A percentile compares a stretch with the other conserved stretches of the same genome.
phyloP scores from a whole-genome alignment of 139 green algal species.

The Picochlorum sp. region DNA sequence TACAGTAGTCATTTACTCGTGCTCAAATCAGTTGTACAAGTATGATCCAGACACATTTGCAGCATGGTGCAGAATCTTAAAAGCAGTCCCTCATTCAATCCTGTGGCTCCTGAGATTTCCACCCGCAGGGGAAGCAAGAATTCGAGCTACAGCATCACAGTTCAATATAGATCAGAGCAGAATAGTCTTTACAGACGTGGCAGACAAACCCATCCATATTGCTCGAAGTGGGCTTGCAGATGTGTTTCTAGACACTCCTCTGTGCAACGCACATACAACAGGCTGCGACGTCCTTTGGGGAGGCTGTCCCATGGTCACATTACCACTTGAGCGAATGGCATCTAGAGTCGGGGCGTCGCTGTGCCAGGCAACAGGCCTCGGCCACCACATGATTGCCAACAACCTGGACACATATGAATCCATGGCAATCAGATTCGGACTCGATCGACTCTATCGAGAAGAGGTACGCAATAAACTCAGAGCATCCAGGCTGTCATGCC shows the following conservation, averaged over 20 bases:
- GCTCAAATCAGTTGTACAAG: conserved; percentile 91
- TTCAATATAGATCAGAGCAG: conserved; percentile 51
- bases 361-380: conserved; percentile 60
- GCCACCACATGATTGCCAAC: conserved; percentile 61
- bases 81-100: conserved; percentile 56
- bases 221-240: conserved; percentile 67
- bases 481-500: conserved; percentile 41
- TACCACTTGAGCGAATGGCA: conserved; percentile 81
- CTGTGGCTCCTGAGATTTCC: conserved; percentile 91
- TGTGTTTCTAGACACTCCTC: conserved; percentile 86
- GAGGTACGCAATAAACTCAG: conserved; percentile 47
- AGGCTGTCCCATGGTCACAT: conserved; percentile 78
- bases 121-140: conserved; percentile 58
- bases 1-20: conserved; percentile 67
- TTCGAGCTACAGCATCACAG: conserved; percentile 25
- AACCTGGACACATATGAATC: conserved; percentile 63
- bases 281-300: conserved; percentile 87
- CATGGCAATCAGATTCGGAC: conserved; percentile 55
- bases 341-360: conserved; percentile 72
- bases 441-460: conserved; percentile 40
- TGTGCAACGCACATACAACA: conserved; percentile 90
- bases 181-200: conserved; percentile 90
- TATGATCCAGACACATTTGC: conserved; percentile 75
- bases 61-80: conserved; percentile 73
- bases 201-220: conserved; percentile 76